Base-by-base conservation (phyloP, 1,284 basidiomycete species). In the Boletus mariae region DNA sequence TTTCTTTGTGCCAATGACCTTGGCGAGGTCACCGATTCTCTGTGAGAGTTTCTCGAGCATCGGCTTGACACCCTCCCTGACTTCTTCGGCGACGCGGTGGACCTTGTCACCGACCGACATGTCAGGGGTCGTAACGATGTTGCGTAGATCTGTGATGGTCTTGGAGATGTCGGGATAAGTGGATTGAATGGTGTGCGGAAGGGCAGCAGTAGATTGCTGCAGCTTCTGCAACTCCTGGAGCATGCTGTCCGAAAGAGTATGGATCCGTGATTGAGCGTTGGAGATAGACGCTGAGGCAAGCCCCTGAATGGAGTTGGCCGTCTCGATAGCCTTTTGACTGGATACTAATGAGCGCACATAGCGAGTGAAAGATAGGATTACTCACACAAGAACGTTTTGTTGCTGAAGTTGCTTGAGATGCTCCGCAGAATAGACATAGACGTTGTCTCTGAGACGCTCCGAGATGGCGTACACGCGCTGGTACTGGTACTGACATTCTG, bases 391-490 rank as follows among this genome's bases (percentile, higher is more conserved):
- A 45, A 70, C 75, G 57, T 73, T 85, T 59, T 90, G 88, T n/a
- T 75, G 73, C 63, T 84, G 84, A 44, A 90, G 71, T 56, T 87
- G 80, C 59, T 82, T 85, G 64, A 89, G 68, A 62, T 90, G 87
- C 56, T 88, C 84, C 47, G 78, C 75, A 3, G 87, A 87, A 65
- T 85, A 85, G 28, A 74, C 78, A 59, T 78, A 78, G 47, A 90
- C 61, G 59, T 84, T 79, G 60, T 83, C 81, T 55, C 75, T 78
- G 57, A 89, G 73, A 47, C 80, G 79, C 60, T 76, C 78, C 26
- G 86, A 85, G 50, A 91, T 78, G 37, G 75, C 74, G 55, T 80
- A 75, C 44, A 79, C 87, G 45, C 88, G 87, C 64, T 88, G 85
- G 63, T 88, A 88, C 69, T 91, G 89, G 61, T 80, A 87, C 64